Conservation (phyloP, 2,329 filamentous ascomycete species). For the Colletotrichum sp. region DNA sequence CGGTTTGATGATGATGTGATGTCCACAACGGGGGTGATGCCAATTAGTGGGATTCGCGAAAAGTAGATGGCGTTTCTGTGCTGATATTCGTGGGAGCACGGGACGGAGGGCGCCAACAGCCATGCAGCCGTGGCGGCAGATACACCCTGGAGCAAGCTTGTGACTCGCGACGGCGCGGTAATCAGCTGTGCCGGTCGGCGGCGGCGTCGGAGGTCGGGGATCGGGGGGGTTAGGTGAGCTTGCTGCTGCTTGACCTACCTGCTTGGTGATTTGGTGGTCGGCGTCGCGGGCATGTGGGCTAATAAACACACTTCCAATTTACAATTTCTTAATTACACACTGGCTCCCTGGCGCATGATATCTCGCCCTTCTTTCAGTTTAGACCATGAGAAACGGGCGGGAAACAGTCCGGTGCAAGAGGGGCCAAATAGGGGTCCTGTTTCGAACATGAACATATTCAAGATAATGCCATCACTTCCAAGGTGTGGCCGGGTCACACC, state of each 20-base stretch:
- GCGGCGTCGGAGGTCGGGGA: neutral
- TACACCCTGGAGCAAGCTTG: neutral
- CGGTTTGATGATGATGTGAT: neutral
- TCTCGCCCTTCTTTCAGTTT: neutral
- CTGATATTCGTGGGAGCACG: neutral
- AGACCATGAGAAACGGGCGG: constrained; percentile 1
- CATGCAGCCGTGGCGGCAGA: neutral
- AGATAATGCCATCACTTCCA: neutral
- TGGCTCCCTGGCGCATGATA: neutral
- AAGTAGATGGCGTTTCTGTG: neutral
- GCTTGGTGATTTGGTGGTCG: neutral
- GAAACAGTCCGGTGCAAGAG: neutral
- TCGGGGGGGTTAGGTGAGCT: neutral
- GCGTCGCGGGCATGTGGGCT: neutral
- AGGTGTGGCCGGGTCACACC: neutral
- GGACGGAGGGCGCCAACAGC: neutral
- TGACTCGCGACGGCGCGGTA: neutral
- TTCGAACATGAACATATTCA: neutral
- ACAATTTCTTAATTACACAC: neutral
- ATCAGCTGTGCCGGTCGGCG: neutral
- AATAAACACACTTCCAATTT: neutral
- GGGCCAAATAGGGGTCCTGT: constrained; percentile 2
- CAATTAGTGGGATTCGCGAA: neutral
- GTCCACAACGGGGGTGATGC: neutral
- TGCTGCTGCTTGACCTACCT: neutral